phyloP scores from a whole-genome alignment of 2,329 filamentous ascomycete genomes.

The Anthostomella pinea region DNA sequence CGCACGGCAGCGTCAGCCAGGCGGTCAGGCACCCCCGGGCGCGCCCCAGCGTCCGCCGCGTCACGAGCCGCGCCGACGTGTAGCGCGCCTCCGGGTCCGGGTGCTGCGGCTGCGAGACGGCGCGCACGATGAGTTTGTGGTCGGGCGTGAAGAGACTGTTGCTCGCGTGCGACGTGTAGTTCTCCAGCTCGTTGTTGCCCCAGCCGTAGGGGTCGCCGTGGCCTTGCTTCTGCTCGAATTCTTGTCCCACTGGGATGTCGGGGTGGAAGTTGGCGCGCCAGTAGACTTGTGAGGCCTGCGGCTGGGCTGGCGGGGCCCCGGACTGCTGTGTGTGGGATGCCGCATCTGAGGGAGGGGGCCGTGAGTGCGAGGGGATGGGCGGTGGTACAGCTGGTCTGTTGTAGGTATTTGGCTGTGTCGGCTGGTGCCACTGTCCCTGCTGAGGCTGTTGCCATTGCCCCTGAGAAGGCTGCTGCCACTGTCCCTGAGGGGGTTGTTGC shows the following conservation, averaged over 20 bases:
- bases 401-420: slow-evolving; percentile 16
- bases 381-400: slow-evolving; percentile 19
- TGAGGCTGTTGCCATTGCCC: slow-evolving; percentile 13
- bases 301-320: slow-evolving; percentile 2
- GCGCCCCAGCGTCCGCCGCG: slow-evolving; percentile 47
- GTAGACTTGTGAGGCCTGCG: slow-evolving; percentile 34
- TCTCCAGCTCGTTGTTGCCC: slow-evolving; percentile 60
- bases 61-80: slow-evolving; percentile 55
- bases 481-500: slow-evolving; percentile 7
- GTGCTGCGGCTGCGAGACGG: slow-evolving; percentile 37
- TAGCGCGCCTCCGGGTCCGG: slow-evolving; percentile 41
- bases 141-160: slow-evolving; percentile 56
- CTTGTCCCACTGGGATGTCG: slow-evolving; percentile 42
- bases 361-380: slow-evolving; percentile 20
- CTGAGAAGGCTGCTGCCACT: slow-evolving; percentile 16
- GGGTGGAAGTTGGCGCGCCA: slow-evolving; percentile 52
- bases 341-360: slow-evolving; percentile 7
- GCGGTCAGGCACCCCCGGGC: slow-evolving; percentile 52
- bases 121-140: slow-evolving; percentile 51
- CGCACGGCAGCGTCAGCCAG: slow-evolving; percentile 50
- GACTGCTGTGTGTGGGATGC: not conserved
- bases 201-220: slow-evolving; percentile 54
- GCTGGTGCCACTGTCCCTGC: slow-evolving; percentile 8
- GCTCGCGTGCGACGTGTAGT: slow-evolving; percentile 47
- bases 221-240: slow-evolving; percentile 54